These are phyloP conservation scores for Ramichloridium luteum DNA, from an alignment of 2,329 filamentous ascomycete species.

Conservation along the genomic window DNA sequence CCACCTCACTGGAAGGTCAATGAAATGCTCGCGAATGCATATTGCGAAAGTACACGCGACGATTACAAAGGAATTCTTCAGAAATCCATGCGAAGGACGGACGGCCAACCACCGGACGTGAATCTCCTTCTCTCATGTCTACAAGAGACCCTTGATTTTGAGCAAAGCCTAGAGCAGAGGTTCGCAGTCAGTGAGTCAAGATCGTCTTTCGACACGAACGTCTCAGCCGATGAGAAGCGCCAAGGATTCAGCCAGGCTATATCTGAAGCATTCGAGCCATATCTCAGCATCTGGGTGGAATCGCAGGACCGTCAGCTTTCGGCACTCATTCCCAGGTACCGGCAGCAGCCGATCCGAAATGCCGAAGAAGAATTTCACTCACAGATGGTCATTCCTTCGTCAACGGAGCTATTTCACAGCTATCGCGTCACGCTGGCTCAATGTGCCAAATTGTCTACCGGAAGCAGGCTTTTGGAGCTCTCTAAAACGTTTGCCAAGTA, in stretches of 20 bases:
- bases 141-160: slow-evolving; percentile 93
- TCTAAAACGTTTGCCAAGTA: slow-evolving; percentile 82
- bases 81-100: slow-evolving; percentile 65
- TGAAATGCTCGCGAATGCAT: slow-evolving; percentile 78
- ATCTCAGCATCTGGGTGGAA: slow-evolving; percentile 92
- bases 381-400: slow-evolving; percentile 81
- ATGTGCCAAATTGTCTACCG: slow-evolving; percentile 89
- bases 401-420: slow-evolving; percentile 93
- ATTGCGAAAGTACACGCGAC: slow-evolving; percentile 89
- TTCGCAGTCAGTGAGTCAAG: slow-evolving; percentile 58
- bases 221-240: slow-evolving; percentile 55
- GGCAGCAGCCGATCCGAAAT: slow-evolving; percentile 64
- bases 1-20: slow-evolving; percentile 79
- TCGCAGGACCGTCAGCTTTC: slow-evolving; percentile 85
- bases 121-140: slow-evolving; percentile 78
- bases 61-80: slow-evolving; percentile 92
- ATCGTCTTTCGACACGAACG: slow-evolving; percentile 74
- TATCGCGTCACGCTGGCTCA: slow-evolving; percentile 88
- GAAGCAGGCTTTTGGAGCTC: slow-evolving; percentile 73
- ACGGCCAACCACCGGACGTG: slow-evolving; percentile 74
- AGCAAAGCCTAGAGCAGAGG: slow-evolving; percentile 75
- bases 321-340: slow-evolving; percentile 75
- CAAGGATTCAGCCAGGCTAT: slow-evolving; percentile 81
- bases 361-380: slow-evolving; percentile 84
- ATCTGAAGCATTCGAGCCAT: slow-evolving; percentile 93